phyloP scores from a whole-genome alignment of 768 basidiomycete species.

The Suillus tomentosus region DNA sequence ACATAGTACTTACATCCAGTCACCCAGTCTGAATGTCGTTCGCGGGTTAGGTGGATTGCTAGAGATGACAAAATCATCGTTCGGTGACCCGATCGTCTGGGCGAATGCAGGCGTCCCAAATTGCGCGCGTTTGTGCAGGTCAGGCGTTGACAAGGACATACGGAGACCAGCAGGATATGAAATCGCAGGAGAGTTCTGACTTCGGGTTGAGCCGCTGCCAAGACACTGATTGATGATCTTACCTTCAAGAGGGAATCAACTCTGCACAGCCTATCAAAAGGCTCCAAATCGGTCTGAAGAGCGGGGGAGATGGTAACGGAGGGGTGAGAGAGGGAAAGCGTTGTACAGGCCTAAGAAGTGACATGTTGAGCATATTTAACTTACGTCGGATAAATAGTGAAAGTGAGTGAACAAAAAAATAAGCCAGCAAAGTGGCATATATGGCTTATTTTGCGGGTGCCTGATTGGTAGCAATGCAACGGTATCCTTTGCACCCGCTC shows the following conservation, averaged over 20 bases:
- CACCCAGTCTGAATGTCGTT: conserved; percentile 65
- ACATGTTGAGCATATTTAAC: conserved; percentile 16
- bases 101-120: conserved; percentile 12
- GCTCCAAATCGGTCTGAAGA: conserved; percentile 64
- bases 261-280: conserved; percentile 55
- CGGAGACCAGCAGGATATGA: conserved; percentile 26
- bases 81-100: conserved; percentile 11
- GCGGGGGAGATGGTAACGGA: conserved; percentile 54
- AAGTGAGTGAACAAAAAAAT: conserved; percentile 14
- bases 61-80: conserved; percentile 57
- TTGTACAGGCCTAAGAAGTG: conserved; percentile 50
- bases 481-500: conserved; percentile 3
- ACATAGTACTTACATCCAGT: conserved; percentile 67
- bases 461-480: conserved; percentile 8
- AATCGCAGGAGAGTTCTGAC: conserved; percentile 14
- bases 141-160: conserved; percentile 37
- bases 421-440: not conserved
- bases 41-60: conserved; percentile 72
- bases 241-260: conserved; percentile 36
- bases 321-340: conserved; percentile 52
- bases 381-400: conserved; percentile 23
- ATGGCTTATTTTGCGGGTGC: not conserved
- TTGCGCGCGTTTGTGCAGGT: conserved; percentile 30
- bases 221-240: conserved; percentile 25
- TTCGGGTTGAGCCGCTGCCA: conserved; percentile 14